Percentiles rank a stretch among this genome's conserved stretches.
Conservation (phyloP, 768 basidiomycete species). For the Pisolithus albus region DNA sequence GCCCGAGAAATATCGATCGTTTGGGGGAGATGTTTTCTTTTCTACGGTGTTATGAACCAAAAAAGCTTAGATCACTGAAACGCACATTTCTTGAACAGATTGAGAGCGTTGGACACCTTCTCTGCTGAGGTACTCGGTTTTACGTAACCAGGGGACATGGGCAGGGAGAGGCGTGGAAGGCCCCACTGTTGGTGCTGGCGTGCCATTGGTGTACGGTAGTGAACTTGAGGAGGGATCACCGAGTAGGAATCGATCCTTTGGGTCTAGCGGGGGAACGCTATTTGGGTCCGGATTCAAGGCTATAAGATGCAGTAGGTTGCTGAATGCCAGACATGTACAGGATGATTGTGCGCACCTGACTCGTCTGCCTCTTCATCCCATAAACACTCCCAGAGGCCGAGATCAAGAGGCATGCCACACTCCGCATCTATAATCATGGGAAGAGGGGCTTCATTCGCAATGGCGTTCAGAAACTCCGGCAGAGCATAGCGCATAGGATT, state of each 20-base stretch:
- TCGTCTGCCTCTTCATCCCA: slow-evolving; percentile 78
- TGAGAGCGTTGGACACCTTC: slow-evolving; percentile 42
- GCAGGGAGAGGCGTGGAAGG: slow-evolving; percentile 41
- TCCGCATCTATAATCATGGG: slow-evolving; percentile 98
- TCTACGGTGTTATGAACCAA: not conserved
- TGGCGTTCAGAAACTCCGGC: slow-evolving; percentile 74
- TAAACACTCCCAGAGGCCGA: slow-evolving; percentile 73
- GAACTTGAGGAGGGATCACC: slow-evolving; percentile 52
- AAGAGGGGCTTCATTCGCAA: slow-evolving; percentile 74
- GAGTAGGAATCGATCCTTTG: slow-evolving; percentile 70
- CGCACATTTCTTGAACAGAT: slow-evolving; percentile 50
- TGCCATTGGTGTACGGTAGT: slow-evolving; percentile 35
- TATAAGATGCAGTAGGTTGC: slow-evolving; percentile 10
- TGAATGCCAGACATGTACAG: not conserved
- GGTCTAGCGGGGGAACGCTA: slow-evolving; percentile 57
- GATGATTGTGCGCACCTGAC: slow-evolving; percentile 38
- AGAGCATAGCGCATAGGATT: slow-evolving; percentile 81
- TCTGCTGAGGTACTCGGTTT: slow-evolving; percentile 82
- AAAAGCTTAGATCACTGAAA: slow-evolving; percentile 5
- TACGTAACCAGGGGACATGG: slow-evolving; percentile 86
- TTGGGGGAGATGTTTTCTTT: slow-evolving; percentile 45
- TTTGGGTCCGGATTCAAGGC: slow-evolving; percentile 62
- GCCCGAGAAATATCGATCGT: slow-evolving; percentile 63
- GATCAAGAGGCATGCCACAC: slow-evolving; percentile 91
- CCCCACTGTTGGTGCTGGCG: slow-evolving; percentile 30